Evolutionary conservation across 2,329 filamentous ascomycete species (phyloP).

Genomic region (Aspergillus puulaauensis): DNA sequence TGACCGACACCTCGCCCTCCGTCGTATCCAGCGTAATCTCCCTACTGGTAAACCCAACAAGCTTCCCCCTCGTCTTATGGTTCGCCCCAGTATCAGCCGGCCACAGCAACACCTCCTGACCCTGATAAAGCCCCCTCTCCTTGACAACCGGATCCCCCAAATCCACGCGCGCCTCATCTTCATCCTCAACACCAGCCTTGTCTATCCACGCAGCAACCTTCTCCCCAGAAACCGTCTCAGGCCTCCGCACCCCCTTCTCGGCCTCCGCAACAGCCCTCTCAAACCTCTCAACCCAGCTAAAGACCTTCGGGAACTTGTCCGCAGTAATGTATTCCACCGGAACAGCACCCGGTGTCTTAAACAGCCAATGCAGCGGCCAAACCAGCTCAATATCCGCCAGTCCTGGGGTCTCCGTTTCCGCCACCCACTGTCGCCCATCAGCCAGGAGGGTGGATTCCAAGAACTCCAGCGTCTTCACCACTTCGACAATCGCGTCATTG

Average conservation of each 20-base stretch:
- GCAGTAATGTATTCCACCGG: neutral
- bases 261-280: neutral
- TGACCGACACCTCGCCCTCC: slow-evolving; percentile 1
- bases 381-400: slow-evolving; percentile 3
- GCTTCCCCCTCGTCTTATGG: neutral
- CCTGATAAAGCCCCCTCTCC: neutral
- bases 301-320: neutral
- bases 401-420: neutral
- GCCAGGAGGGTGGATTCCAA: slow-evolving; percentile 3
- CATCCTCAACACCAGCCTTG: neutral
- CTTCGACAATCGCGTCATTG: neutral
- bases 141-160: neutral
- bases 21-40: slow-evolving; percentile 7
- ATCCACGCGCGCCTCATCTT: neutral
- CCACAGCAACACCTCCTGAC: slow-evolving; percentile 4
- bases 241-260: neutral
- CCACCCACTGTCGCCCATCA: slow-evolving; percentile 4
- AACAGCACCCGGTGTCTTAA: neutral
- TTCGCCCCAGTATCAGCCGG: neutral
- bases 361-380: slow-evolving; percentile 1
- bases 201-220: neutral
- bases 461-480: neutral
- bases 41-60: neutral
- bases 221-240: neutral
- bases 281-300: slow-evolving; percentile 2